phyloP scores from a whole-genome alignment of 495 filamentous ascomycete genomes.

The Glarea lozoyensis region DNA sequence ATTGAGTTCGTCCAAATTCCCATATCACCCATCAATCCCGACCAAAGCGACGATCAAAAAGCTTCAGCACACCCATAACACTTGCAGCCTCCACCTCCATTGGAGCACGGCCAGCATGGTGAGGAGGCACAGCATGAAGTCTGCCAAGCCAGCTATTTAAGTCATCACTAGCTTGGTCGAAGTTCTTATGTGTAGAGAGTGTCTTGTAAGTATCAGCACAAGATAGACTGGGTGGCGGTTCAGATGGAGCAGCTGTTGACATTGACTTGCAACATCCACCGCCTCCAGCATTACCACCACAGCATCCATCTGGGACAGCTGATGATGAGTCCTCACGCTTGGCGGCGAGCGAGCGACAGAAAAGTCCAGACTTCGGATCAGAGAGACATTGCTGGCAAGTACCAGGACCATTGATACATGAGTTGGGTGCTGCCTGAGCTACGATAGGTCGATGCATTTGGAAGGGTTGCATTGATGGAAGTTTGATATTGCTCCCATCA shows the following conservation, averaged over 20 bases:
- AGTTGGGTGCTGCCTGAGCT: conserved; percentile 20
- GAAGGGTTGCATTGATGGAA: conserved; percentile 29
- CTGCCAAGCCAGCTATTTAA: conserved; percentile 67
- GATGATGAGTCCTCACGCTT: conserved; percentile 27
- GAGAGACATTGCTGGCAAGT: conserved; percentile 71
- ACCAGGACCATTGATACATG: conserved; percentile 65
- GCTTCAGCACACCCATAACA: conserved; percentile 76
- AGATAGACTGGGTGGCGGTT: conserved; percentile 33
- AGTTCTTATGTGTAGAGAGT: conserved; percentile 70
- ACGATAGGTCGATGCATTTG: conserved; percentile 24
- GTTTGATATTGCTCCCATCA: conserved; percentile 37
- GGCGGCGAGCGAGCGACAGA: conserved; percentile 77
- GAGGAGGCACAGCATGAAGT: conserved; percentile 49
- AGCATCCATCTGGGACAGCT: conserved; percentile 37
- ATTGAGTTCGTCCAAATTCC: no score
- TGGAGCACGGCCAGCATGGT: conserved; percentile 38
- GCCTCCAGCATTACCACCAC: conserved; percentile 35
- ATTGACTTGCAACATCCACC: conserved; percentile 42
- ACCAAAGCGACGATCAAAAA: conserved; percentile 74
- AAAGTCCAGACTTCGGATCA: conserved; percentile 72
- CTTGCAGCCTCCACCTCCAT: conserved; percentile 80
- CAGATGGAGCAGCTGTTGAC: conserved; percentile 10
- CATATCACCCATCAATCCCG: conserved; percentile 10
- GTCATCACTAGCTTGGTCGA: conserved; percentile 65
- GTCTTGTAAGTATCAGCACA: conserved; percentile 81